Evolutionary conservation across 768 basidiomycete species (phyloP), one percentile per base, ranked within the genome.

Genomic region (Porphyrellus cyaneotinctus): DNA sequence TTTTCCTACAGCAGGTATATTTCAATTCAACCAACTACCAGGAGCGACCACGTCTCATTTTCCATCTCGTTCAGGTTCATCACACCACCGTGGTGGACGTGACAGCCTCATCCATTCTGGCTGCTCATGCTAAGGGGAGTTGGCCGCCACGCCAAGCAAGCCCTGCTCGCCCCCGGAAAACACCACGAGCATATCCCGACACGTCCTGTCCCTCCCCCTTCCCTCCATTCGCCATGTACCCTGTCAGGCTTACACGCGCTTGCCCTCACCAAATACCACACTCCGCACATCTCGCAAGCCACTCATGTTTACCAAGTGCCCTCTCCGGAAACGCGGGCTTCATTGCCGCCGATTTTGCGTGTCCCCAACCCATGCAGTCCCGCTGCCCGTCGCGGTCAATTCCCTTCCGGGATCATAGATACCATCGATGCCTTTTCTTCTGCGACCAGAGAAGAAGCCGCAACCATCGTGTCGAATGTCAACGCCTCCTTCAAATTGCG

Each of bases 61-160:
- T 49, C 32, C 4, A 10, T 32, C 43, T 20, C 39, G 47, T 23
- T n/a, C 47, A 51, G 56, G 46, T 58, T 53, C 52, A 50, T 52
- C 49, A 72, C 64, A 61, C 58, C 66, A 70, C 70, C 66, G 70
- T 67, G 70, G 70, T 64, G 64, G 64, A 64, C 64, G 64, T 61
- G 69, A 62, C 63, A 58, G 62, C 63, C 69, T 60, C 64, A 59
- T 62, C 57, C 69, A 52, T 59, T 61, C 76, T 75, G 76, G 75
- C 78, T 81, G 83, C 83, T 81, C 81, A 88, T 88, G 85, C 84
- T 83, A 72, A 81, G 78, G 81, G 80, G 79, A 73, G 77, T 73
- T 65, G 69, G 75, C 64, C 73, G 77, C 71, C 75, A 75, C 72
- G 68, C 80, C 68, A 73, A 77, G 59, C 74, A 72, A 57, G 69